Evolutionary conservation across 345 rosid genomes (phyloP), one percentile per base, ranked within the genome.

Genomic region (Salix koriyanagi): DNA sequence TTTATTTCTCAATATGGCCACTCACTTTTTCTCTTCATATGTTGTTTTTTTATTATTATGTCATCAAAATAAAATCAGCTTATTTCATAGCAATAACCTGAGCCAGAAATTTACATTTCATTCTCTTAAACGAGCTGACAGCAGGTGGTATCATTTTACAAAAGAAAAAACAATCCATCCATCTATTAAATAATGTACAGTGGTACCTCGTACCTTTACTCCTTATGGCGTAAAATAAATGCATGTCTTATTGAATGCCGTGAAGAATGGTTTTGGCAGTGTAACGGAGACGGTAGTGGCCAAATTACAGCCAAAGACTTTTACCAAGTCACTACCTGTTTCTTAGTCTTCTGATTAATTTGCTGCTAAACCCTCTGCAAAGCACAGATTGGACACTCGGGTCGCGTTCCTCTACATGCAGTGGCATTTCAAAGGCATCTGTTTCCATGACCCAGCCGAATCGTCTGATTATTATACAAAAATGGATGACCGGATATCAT

Each of bases 201-300:
- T 34, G 36, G 36, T 34, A 6, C 36, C 36, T 34, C 36, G 36
- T 46, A 46, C 50, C 18, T 13, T 46, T 46, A 44, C 50, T 44
- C 50, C 6, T 50, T 14, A 5, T 5, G 26, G 30, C 15, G 48
- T 23, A 23, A 19, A 72, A 34, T 11, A 46, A 37, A 72, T n/a
- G 50, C 1, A 21, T 28, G 12, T 62, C 62, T 74, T 28, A 46
- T 48, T 5, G 18, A 16, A 54, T 18, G 48, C 48, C 66, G 54
- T 52, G 26, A 52, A 34, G 66, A 37, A 75, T 13, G 72, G 78
- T 21, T 67, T 75, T 62, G 68, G 69, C 25, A 64, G 54, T 39
- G 13, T 2, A 3, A 14, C 11, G 7, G 19, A 36, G 21, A 25
- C 18, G 25, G 7, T 30, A 21, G 37, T n/a, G 13, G 67, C 66